phyloP scores from a whole-genome alignment of 805 yeast species.

The Zygosaccharomyces bisporus region DNA sequence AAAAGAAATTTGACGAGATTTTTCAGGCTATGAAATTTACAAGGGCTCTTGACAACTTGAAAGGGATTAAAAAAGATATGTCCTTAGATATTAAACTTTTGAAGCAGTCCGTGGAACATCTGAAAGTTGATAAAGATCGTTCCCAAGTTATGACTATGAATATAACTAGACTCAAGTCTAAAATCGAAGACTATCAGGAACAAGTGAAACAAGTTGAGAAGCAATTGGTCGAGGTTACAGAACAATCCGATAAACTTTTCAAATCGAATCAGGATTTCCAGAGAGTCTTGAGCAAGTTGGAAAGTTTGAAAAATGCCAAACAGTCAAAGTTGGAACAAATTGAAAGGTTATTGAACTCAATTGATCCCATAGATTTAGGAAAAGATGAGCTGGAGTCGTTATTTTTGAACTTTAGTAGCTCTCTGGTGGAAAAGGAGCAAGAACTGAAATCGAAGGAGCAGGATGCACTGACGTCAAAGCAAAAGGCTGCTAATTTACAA shows the following conservation, averaged over 20 bases:
- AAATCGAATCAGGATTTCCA: constrained; percentile 80
- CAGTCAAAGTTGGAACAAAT: constrained; percentile 48
- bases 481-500: constrained; percentile 30
- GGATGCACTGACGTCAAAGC: constrained; percentile 24
- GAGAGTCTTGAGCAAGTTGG: constrained; percentile 58
- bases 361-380: constrained; percentile 27
- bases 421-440: constrained; percentile 30
- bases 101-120: constrained; percentile 73
- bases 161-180: constrained; percentile 41
- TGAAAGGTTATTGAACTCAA: constrained; percentile 39
- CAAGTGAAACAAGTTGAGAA: constrained; percentile 49
- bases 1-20: constrained; percentile 92
- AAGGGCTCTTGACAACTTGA: constrained; percentile 79
- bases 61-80: constrained; percentile 72
- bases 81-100: constrained; percentile 68
- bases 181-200: constrained; percentile 43
- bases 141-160: constrained; percentile 56
- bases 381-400: constrained; percentile 40
- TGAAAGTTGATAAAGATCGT: constrained; percentile 67
- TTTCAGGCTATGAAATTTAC: constrained; percentile 94
- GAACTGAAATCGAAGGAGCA: constrained; percentile 29
- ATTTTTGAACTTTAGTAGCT: constrained; percentile 41
- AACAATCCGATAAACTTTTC: constrained; percentile 60
- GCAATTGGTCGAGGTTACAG: constrained; percentile 51
- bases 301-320: constrained; percentile 49